Percentiles rank a stretch among this genome's conserved stretches.
These are phyloP conservation scores for Nitzschia sp. DNA, from an alignment of 108 stramenopile species.

Conservation along the genomic window DNA sequence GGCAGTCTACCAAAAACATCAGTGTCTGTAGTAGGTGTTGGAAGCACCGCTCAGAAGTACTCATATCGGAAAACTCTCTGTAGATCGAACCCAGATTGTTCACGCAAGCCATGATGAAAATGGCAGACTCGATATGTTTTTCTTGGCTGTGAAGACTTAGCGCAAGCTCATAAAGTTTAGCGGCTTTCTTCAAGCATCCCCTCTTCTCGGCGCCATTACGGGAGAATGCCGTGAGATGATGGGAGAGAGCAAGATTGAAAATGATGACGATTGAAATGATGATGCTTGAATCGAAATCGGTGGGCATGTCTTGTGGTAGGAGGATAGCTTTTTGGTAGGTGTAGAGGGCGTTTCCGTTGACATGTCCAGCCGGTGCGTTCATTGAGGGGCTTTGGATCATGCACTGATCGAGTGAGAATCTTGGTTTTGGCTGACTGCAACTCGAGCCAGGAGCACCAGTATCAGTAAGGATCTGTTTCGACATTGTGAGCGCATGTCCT, in stretches of 20 bases:
- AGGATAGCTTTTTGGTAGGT: not conserved
- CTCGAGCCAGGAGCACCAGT: not conserved
- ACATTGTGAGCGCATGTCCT: not conserved
- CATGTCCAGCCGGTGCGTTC: not conserved
- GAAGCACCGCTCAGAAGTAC: slow-evolving; percentile 9
- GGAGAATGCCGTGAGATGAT: not conserved
- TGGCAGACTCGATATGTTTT: not conserved
- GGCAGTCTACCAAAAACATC: slow-evolving; percentile 17
- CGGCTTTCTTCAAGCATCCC: slow-evolving; percentile 8
- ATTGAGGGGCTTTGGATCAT: not conserved
- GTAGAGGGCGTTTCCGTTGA: not conserved
- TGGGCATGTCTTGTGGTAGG: not conserved
- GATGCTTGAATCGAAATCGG: not conserved
- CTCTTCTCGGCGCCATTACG: not conserved
- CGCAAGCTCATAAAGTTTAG: slow-evolving; percentile 22
- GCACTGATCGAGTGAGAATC: not conserved
- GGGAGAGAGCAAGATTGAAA: slow-evolving; percentile 9
- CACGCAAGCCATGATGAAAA: slow-evolving; percentile 20
- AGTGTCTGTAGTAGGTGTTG: slow-evolving; percentile 20
- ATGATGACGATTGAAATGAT: not conserved
- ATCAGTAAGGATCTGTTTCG: not conserved
- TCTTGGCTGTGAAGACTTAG: not conserved
- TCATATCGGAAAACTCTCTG: not conserved
- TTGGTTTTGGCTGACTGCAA: not conserved
- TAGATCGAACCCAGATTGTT: slow-evolving; percentile 34